A percentile compares a stretch with the other conserved stretches of the same genome.
These are phyloP conservation scores for Trametes coccinea DNA, from an alignment of 768 basidiomycete genomes.

Conservation along the genomic window DNA sequence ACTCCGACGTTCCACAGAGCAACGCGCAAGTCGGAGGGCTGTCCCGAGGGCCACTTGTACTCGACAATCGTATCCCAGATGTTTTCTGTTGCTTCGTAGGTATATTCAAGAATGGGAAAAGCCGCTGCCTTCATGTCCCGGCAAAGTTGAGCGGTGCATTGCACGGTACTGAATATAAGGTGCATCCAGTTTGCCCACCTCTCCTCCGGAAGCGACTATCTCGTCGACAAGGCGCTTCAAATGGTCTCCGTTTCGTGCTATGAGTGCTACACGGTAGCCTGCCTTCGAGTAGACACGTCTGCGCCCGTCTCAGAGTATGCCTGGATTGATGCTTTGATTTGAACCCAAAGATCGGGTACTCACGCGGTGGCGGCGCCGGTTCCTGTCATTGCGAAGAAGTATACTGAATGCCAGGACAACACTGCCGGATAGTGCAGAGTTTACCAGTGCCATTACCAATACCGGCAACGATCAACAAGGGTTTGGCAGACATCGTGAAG, in stretches of 20 bases:
- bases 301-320: neutral
- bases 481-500: constrained; percentile 28
- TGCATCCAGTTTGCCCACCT: constrained; percentile 22
- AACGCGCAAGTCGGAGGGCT: constrained; percentile 35
- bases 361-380: constrained; percentile 43
- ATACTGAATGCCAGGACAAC: neutral
- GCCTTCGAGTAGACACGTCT: constrained; percentile 39
- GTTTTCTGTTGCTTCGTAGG: constrained; percentile 28
- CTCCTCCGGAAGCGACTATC: constrained; percentile 36
- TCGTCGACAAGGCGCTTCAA: constrained; percentile 34
- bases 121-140: constrained; percentile 33
- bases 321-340: too few species aligned
- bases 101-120: constrained; percentile 39
- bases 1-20: constrained; percentile 41
- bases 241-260: constrained; percentile 35
- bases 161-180: neutral
- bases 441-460: constrained; percentile 40
- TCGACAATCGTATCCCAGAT: constrained; percentile 36
- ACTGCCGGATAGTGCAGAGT: neutral
- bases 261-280: constrained; percentile 42
- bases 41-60: constrained; percentile 29
- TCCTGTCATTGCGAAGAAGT: constrained; percentile 23
- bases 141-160: neutral
- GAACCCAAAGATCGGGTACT: constrained; percentile 6
- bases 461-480: constrained; percentile 43